Base-by-base conservation (phyloP, 805 yeast species). In the Kuraishia capsulata region DNA sequence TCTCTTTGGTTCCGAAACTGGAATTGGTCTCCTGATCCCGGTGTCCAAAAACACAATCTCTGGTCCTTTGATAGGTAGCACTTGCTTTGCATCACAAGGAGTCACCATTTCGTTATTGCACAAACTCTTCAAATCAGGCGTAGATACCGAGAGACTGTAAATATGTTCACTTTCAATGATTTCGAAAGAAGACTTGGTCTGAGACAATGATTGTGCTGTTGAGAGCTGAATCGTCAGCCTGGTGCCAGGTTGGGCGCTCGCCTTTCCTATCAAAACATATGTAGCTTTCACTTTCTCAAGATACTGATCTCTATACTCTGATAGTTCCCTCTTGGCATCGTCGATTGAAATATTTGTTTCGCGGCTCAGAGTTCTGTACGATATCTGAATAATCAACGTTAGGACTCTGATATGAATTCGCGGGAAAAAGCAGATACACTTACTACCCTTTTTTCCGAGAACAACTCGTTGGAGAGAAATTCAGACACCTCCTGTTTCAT, bases 351-450 rank as follows among this genome's bases (percentile, higher is more conserved):
- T 50, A n/a, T 52, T 51, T 37, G 68, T 46, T 5, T 55, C 57
- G 33, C 74, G 54, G 3, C 75, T 56, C 5, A 70, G 54, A 5
- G 62, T 50, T 35, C 63, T 64, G 44, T 67, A 73, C 1, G 71
- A 68, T 32, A 67, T 64, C 19, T 36, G 4, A 17, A 9, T 31
- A 31, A 3, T 5, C 21, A 18, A 16, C 23, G 21, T 5, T 20
- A 3, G 19, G 9, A 31, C 24, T 8, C 31, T 16, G 31, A 13
- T 10, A 6, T 29, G 17, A 29, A 8, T 13, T n/a, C n/a, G n/a
- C n/a, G n/a, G n/a, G n/a, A n/a, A n/a, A 29, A 29, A 29, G n/a
- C 17, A 29, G n/a, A 29, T 8, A 9, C 33, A 31, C 33, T 8
- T 31, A 31, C 36, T n/a, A 28, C 28, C 14, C 17, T 20, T 28